Evolutionary conservation across 2,329 filamentous ascomycete species (phyloP), one percentile per base, ranked within the genome.

Genomic region (Rhytidhysteron rufulum): DNA sequence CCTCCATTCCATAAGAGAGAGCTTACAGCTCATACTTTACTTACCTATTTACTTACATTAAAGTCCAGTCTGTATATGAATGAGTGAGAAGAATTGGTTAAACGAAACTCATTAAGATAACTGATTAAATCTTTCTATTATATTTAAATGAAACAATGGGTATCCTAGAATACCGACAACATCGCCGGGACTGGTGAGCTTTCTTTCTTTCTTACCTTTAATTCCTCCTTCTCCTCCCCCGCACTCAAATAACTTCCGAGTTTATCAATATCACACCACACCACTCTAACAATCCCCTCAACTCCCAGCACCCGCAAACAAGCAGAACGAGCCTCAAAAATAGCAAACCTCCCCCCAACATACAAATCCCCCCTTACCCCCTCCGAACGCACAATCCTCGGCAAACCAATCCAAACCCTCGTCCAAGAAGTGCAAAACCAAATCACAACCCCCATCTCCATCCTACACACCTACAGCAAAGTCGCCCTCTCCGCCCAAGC

Each of bases 381-480:
- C 1, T 51, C 72, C 29, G 88, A 96, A 53, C 75, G 78, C 34
- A 70, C 75, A 3, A 83, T 88, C 39, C 72, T 95, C 41, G 71
- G 81, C 44, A 82, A 79, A 44, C 80, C 88, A 11, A 93, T 96
- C 44, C 80, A 85, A 49, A 74, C 85, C 42, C 79, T 95, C 3
- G 89, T 95, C 5, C 68, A 82, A 45, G 79, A 85, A 68, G 85
- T 95, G 3, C 87, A 91, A 22, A 76, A 79, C n/a, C 77, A 82
- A 32, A 67, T 73, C 39, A 71, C 81, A 35, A 74, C 77, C 10
- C 83, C 90, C 0, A 62, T 83, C 18, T 82, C 88, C 45, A 78
- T 96, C 34, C 79, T 96, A n/a, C 80, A 75, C 44, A 82, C 88
- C 9, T 97, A 96, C 62, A 86, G 86, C 55, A 95, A 94, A 65